Conservation (phyloP, 2,329 filamentous ascomycete genomes). For the Claviceps cyperi region DNA sequence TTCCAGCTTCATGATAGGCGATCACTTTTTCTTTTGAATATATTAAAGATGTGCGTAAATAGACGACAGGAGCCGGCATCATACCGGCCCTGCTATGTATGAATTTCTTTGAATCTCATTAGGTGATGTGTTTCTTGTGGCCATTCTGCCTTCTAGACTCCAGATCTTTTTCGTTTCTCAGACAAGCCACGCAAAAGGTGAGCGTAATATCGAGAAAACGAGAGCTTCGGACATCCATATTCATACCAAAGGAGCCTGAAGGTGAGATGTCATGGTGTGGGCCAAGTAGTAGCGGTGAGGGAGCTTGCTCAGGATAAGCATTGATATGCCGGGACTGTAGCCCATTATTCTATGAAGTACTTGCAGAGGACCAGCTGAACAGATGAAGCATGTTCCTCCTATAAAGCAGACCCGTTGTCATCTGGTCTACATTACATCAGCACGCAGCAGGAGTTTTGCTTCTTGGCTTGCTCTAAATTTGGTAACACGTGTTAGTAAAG, state of each 20-base stretch:
- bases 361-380: background rate
- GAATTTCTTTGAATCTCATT: background rate
- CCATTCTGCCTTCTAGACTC: background rate
- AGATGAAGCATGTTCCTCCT: background rate
- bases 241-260: background rate
- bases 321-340: background rate
- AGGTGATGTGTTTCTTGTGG: background rate
- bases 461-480: slow-evolving; percentile 51
- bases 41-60: background rate
- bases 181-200: background rate
- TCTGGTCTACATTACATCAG: slow-evolving; percentile 38
- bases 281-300: background rate
- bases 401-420: background rate
- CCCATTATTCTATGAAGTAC: background rate
- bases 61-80: background rate
- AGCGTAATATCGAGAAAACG: background rate
- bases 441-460: slow-evolving; percentile 64
- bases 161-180: background rate
- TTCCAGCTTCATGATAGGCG: background rate
- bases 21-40: background rate
- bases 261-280: background rate
- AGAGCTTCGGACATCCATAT: background rate
- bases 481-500: background rate
- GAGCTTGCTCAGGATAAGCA: background rate
- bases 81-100: background rate